These are phyloP conservation scores for Albifimbria verrucaria DNA, from an alignment of 2,329 filamentous ascomycete genomes.

Conservation along the genomic window DNA sequence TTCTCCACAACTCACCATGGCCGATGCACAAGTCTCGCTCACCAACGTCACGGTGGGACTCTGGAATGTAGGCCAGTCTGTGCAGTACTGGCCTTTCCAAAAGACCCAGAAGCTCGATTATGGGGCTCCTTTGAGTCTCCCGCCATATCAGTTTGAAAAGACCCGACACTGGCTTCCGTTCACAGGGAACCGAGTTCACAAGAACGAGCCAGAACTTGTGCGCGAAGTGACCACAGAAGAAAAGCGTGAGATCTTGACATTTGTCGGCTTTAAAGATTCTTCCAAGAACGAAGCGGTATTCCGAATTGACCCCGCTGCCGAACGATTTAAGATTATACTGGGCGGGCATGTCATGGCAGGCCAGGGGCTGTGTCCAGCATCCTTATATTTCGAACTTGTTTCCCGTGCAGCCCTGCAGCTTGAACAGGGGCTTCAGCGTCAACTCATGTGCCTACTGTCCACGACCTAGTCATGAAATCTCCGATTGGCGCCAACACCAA, in stretches of 20 bases:
- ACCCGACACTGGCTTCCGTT: conserved; percentile 34
- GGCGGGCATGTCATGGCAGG: background rate
- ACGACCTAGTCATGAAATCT: background rate
- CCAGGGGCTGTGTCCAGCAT: background rate
- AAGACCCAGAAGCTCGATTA: conserved; percentile 16
- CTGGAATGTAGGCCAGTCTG: conserved; percentile 35
- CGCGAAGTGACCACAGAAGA: background rate
- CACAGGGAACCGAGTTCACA: conserved; percentile 5
- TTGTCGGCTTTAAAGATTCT: background rate
- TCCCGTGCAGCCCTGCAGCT: background rate
- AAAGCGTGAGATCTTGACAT: background rate
- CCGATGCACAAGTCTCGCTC: conserved; percentile 8
- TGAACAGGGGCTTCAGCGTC: background rate
- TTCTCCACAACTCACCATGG: conserved; percentile 4
- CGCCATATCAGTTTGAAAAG: conserved; percentile 41
- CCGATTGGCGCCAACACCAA: background rate
- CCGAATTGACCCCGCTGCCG: background rate
- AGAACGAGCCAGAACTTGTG: conserved; percentile 1
- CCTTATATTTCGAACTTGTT: background rate
- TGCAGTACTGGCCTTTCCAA: conserved; percentile 35
- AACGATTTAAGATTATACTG: background rate
- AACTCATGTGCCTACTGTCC: background rate
- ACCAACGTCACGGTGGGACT: conserved; percentile 24
- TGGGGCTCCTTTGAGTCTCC: conserved; percentile 24
- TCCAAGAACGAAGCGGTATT: background rate